These are phyloP conservation scores for Penicillium herquei DNA, from an alignment of 495 filamentous ascomycete species.

Conservation along the genomic window DNA sequence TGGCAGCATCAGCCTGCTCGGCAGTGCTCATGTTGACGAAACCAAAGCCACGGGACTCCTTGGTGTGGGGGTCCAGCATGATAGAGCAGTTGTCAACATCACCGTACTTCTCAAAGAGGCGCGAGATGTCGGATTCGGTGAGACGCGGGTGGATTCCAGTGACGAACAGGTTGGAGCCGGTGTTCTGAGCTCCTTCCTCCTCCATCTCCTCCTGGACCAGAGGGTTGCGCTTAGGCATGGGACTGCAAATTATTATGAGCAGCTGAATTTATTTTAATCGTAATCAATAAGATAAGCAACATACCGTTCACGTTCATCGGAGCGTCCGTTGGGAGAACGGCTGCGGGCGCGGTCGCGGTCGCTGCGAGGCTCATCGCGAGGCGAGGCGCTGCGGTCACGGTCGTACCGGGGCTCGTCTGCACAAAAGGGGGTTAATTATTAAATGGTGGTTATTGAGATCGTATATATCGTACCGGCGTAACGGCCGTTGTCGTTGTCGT, in stretches of 20 bases:
- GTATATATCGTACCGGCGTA: constrained; percentile 69
- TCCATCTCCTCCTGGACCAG: constrained; percentile 58
- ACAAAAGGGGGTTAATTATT: constrained; percentile 1
- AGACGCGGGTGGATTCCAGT: constrained; percentile 97
- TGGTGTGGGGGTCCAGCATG: constrained; percentile 97
- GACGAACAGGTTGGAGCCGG: constrained; percentile 97
- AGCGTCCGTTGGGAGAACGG: constrained; percentile 67
- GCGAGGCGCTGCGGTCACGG: constrained; percentile 89
- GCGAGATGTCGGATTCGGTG: constrained; percentile 83
- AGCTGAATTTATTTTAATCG: not conserved
- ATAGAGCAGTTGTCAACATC: constrained; percentile 99
- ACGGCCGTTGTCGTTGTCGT: constrained; percentile 81
- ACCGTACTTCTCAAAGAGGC: constrained; percentile 97
- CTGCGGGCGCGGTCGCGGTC: constrained; percentile 73
- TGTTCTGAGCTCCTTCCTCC: constrained; percentile 79
- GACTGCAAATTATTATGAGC: not conserved
- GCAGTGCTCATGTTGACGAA: constrained; percentile 98
- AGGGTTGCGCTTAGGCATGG: constrained; percentile 37
- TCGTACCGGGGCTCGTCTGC: constrained; percentile 81
- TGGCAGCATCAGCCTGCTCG: constrained; percentile 93
- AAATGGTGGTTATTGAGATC: constrained; percentile 9
- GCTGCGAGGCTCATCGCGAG: constrained; percentile 70
- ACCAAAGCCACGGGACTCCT: constrained; percentile 97
- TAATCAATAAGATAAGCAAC: constrained; percentile 17
- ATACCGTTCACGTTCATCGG: constrained; percentile 64